A percentile compares a stretch with the other conserved stretches of the same genome.
phyloP scores from a whole-genome alignment of 2,329 filamentous ascomycete genomes.

The Exophiala aquamarina region DNA sequence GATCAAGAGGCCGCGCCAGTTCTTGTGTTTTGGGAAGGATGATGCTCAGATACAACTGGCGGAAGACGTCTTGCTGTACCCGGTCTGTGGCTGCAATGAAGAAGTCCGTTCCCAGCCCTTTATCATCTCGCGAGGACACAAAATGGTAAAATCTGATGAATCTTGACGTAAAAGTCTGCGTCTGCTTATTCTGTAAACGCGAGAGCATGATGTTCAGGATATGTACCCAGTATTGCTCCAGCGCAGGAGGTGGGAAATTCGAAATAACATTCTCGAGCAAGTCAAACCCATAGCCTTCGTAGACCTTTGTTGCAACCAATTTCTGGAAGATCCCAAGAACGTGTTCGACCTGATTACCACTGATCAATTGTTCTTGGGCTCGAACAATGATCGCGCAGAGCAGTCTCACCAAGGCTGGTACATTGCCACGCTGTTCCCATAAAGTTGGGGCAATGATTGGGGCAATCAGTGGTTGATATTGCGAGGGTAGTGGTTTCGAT shows the following conservation, averaged over 20 bases:
- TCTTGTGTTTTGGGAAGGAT: conserved; percentile 88
- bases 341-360: conserved; percentile 78
- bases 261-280: conserved; percentile 78
- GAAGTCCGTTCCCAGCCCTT: conserved; percentile 87
- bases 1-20: conserved; percentile 80
- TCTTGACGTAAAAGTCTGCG: conserved; percentile 79
- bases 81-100: conserved; percentile 83
- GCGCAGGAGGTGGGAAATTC: conserved; percentile 64
- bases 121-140: conserved; percentile 74
- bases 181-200: conserved; percentile 67
- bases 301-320: conserved; percentile 75
- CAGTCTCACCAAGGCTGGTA: conserved; percentile 84
- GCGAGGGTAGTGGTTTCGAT: conserved; percentile 71
- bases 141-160: conserved; percentile 96
- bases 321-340: conserved; percentile 96
- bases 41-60: conserved; percentile 72
- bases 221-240: conserved; percentile 75
- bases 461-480: conserved; percentile 75
- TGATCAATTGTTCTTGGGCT: conserved; percentile 69
- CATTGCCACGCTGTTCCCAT: conserved; percentile 91
- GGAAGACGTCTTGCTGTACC: conserved; percentile 62
- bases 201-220: conserved; percentile 82
- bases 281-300: conserved; percentile 85
- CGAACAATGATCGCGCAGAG: conserved; percentile 81
- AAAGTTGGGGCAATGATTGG: conserved; percentile 77